Percentiles rank a stretch among this genome's conserved stretches.
These are phyloP conservation scores for Musa balbisiana DNA, from an alignment of 202 grass and related monocot species.

Conservation along the genomic window DNA sequence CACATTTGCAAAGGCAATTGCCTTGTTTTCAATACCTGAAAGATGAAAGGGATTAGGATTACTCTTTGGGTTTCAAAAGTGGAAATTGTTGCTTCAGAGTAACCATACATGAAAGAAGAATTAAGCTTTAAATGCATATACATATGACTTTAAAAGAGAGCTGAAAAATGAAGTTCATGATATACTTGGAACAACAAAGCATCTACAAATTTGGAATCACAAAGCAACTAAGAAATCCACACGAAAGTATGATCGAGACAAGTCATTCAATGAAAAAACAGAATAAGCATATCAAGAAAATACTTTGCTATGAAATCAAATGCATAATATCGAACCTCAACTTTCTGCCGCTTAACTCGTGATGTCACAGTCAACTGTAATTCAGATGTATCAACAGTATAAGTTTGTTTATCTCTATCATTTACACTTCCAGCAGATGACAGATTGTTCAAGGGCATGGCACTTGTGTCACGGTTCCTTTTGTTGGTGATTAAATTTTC, in stretches of 20 bases:
- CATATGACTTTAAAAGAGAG: not conserved
- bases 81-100: too few species aligned
- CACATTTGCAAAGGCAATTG: not conserved
- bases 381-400: constrained; percentile 45
- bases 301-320: not conserved
- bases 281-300: not conserved
- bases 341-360: constrained; percentile 49
- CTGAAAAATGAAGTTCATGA: not conserved
- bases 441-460: constrained; percentile 77
- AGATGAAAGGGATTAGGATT: too few species aligned
- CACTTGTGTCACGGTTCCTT: constrained; percentile 93
- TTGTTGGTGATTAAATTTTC: constrained; percentile 95
- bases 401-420: constrained; percentile 62
- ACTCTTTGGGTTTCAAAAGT: too few species aligned
- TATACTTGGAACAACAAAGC: not conserved
- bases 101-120: too few species aligned
- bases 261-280: not conserved
- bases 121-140: not conserved
- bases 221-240: not conserved
- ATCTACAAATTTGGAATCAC: not conserved
- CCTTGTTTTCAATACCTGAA: not conserved
- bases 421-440: constrained; percentile 57
- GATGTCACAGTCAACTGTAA: constrained; percentile 79
- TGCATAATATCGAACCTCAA: constrained; percentile 43
- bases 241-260: not conserved